phyloP scores from a whole-genome alignment of 805 yeast genomes.

The Barnettozyma wickerhamii region DNA sequence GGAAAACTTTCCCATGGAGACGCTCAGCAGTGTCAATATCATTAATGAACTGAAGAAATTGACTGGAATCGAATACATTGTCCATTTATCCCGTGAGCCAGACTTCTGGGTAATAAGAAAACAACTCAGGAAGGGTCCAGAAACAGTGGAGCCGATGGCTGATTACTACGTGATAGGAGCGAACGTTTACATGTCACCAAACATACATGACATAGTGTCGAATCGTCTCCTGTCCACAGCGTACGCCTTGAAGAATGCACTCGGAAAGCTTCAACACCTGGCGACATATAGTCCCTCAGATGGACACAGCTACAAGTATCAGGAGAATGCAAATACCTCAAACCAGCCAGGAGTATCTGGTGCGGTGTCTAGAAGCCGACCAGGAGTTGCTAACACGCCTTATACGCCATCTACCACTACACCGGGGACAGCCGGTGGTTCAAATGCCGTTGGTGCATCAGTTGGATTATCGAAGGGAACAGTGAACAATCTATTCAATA shows the following conservation, averaged over 20 bases:
- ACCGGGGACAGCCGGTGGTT: background rate
- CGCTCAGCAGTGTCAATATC: slow-evolving; percentile 29
- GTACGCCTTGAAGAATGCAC: slow-evolving; percentile 39
- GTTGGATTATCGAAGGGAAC: slow-evolving; percentile 17
- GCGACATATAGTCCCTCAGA: slow-evolving; percentile 56
- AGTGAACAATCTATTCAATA: slow-evolving; percentile 23
- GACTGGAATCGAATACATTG: slow-evolving; percentile 82
- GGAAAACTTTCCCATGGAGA: slow-evolving; percentile 32
- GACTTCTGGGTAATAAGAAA: slow-evolving; percentile 90
- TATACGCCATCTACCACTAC: slow-evolving; percentile 23
- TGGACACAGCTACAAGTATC: slow-evolving; percentile 47
- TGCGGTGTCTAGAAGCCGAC: slow-evolving; percentile 12
- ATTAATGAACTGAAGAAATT: slow-evolving; percentile 65
- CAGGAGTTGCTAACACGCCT: slow-evolving; percentile 25
- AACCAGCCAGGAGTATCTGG: background rate
- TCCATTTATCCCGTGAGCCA: slow-evolving; percentile 76
- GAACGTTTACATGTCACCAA: slow-evolving; percentile 87
- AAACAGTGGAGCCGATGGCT: slow-evolving; percentile 49
- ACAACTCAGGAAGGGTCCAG: slow-evolving; percentile 59
- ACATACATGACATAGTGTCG: slow-evolving; percentile 64
- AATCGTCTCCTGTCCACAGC: slow-evolving; percentile 47
- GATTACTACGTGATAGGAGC: slow-evolving; percentile 91
- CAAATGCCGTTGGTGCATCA: background rate
- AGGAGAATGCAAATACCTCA: background rate
- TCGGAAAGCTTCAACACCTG: slow-evolving; percentile 41